These are phyloP conservation scores for Ophiostoma tasmaniense DNA, from an alignment of 2,329 filamentous ascomycete genomes.

Conservation along the genomic window DNA sequence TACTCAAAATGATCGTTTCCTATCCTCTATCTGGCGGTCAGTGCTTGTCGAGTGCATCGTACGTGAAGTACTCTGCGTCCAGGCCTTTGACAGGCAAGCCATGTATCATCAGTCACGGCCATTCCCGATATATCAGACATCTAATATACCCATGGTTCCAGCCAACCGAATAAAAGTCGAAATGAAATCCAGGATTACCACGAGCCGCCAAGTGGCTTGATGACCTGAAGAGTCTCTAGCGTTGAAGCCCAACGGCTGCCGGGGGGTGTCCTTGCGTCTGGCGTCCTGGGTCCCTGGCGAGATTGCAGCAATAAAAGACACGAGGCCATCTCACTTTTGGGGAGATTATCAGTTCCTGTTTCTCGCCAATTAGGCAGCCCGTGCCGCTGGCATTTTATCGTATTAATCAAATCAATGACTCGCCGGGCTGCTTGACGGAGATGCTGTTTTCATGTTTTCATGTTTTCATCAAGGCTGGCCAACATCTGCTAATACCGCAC, in stretches of 20 bases:
- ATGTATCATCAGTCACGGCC: neutral
- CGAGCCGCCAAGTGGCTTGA: neutral
- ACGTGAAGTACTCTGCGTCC: neutral
- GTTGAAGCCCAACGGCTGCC: constrained; percentile 1
- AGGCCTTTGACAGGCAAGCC: neutral
- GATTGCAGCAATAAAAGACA: constrained; percentile 5
- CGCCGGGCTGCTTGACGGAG: neutral
- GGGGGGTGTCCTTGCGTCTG: neutral
- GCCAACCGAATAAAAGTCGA: neutral
- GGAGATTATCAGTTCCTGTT: neutral
- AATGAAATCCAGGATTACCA: neutral
- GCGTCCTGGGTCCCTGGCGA: neutral
- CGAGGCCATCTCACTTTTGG: neutral
- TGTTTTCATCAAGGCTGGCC: neutral
- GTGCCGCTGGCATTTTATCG: neutral
- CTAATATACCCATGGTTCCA: neutral
- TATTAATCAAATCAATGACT: neutral
- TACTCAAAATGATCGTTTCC: neutral
- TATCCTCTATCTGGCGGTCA: neutral
- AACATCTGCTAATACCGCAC: neutral
- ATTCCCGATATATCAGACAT: neutral
- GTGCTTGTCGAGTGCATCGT: neutral
- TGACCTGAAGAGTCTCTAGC: neutral
- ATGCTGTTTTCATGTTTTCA: neutral
- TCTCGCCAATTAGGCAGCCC: neutral